Conservation (phyloP, 2,329 filamentous ascomycete species). For the Pyricularia grisea region DNA sequence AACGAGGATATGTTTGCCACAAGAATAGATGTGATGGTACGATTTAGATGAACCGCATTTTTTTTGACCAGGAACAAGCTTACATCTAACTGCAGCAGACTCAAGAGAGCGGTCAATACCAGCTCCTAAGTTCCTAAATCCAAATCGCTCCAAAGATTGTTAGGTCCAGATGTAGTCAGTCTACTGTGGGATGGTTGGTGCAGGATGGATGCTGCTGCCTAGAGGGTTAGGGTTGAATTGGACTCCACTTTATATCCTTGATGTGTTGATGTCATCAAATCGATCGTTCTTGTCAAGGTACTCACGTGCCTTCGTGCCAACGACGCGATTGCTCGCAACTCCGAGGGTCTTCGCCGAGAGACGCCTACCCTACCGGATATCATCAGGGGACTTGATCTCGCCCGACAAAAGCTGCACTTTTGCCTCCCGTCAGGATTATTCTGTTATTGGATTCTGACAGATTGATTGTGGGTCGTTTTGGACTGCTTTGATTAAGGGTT, state of each 20-base stretch:
- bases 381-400: not conserved
- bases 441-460: not conserved
- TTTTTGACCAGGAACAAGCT: too few relatives aligned
- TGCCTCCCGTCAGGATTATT: not conserved
- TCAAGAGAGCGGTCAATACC: too few relatives aligned
- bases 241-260: too few relatives aligned
- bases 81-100: too few relatives aligned
- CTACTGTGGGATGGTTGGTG: not conserved
- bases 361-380: not conserved
- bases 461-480: not conserved
- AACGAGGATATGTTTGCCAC: not conserved
- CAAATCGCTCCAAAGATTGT: too few relatives aligned
- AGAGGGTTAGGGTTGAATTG: not conserved
- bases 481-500: not conserved
- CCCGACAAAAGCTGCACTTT: not conserved
- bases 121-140: too few relatives aligned
- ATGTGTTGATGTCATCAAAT: not conserved
- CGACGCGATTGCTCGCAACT: constrained; percentile 1
- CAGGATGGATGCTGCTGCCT: not conserved
- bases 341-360: not conserved
- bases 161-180: too few relatives aligned
- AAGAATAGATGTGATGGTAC: not conserved
- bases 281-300: not conserved
- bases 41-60: not conserved
- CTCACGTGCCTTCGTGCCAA: constrained; percentile 1